Evolutionary conservation across 805 yeast species (phyloP).

Genomic region (Kodamaea lidongshanica): DNA sequence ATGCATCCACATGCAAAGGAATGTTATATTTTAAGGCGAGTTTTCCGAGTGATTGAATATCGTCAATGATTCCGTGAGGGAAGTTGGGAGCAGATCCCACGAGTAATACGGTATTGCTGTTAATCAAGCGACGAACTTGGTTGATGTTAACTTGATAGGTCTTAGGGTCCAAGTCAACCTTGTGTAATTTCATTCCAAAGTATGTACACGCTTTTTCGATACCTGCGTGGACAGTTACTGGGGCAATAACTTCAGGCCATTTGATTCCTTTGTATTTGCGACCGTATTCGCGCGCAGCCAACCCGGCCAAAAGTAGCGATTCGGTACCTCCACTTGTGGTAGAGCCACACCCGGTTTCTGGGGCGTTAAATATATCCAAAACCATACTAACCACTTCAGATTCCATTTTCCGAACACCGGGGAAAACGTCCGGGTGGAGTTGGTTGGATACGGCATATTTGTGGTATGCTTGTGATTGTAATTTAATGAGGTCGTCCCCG

Average conservation of each 20-base stretch:
- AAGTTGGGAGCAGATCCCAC: conserved; percentile 96
- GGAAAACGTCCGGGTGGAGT: conserved; percentile 94
- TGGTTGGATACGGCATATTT: conserved; percentile 86
- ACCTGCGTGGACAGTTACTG: conserved; percentile 89
- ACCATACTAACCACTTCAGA: conserved; percentile 93
- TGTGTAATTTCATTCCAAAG: conserved; percentile 78
- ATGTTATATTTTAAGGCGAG: conserved; percentile 62
- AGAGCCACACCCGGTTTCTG: conserved; percentile 54
- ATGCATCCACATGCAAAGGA: conserved; percentile 93
- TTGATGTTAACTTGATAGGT: conserved; percentile 62
- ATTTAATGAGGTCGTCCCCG: conserved; percentile 64
- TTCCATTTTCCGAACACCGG: conserved; percentile 95
- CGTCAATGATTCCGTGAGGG: conserved; percentile 95
- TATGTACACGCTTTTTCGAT: conserved; percentile 88
- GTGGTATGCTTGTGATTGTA: conserved; percentile 74
- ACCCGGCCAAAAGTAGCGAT: conserved; percentile 76
- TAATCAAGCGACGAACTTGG: conserved; percentile 60
- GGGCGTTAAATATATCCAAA: conserved; percentile 73
- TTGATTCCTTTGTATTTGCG: conserved; percentile 48
- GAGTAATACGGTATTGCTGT: conserved; percentile 71
- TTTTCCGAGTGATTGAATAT: conserved; percentile 64
- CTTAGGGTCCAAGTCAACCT: conserved; percentile 66
- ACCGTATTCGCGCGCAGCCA: conserved; percentile 82
- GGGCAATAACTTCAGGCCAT: conserved; percentile 83
- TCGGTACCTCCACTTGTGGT: conserved; percentile 95